Evolutionary conservation across 768 basidiomycete species (phyloP).

Genomic region (Termitomyces sp.): DNA sequence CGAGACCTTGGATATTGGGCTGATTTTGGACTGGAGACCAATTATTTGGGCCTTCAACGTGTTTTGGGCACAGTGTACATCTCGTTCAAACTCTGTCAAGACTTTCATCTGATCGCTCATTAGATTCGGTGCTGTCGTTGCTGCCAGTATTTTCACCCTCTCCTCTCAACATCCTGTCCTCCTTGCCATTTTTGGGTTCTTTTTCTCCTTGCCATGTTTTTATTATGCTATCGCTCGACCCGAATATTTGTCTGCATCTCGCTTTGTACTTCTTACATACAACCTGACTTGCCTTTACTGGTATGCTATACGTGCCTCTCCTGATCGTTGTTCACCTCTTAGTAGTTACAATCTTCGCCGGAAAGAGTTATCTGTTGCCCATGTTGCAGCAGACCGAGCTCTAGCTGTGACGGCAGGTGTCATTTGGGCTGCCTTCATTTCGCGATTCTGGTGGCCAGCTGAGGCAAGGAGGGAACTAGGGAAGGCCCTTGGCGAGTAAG

Average conservation of each 20-base stretch:
- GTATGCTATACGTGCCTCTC: conserved; percentile 28
- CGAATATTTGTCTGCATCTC: conserved; percentile 66
- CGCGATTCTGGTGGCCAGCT: conserved; percentile 93
- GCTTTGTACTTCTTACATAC: conserved; percentile 84
- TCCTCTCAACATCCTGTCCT: conserved; percentile 75
- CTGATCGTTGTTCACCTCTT: neutral
- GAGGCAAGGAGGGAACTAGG: conserved; percentile 89
- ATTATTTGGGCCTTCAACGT: conserved; percentile 80
- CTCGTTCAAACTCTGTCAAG: neutral
- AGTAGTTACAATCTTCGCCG: conserved; percentile 77
- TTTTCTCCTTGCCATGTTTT: conserved; percentile 93
- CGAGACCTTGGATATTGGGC: neutral
- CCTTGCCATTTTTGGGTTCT: conserved; percentile 80
- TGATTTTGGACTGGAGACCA: conserved; percentile 53
- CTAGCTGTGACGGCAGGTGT: conserved; percentile 82
- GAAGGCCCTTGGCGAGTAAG: conserved; percentile 81
- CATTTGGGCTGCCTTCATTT: conserved; percentile 85
- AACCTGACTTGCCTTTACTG: conserved; percentile 80
- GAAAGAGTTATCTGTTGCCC: conserved; percentile 52
- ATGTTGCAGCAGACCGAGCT: conserved; percentile 76
- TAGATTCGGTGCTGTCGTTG: conserved; percentile 77
- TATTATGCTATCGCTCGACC: conserved; percentile 83
- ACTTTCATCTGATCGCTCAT: conserved; percentile 9
- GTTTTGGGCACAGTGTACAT: conserved; percentile 81
- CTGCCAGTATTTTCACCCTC: conserved; percentile 65